Conservation (phyloP, 2,329 filamentous ascomycete genomes). For the Lecanosticta acicola region DNA sequence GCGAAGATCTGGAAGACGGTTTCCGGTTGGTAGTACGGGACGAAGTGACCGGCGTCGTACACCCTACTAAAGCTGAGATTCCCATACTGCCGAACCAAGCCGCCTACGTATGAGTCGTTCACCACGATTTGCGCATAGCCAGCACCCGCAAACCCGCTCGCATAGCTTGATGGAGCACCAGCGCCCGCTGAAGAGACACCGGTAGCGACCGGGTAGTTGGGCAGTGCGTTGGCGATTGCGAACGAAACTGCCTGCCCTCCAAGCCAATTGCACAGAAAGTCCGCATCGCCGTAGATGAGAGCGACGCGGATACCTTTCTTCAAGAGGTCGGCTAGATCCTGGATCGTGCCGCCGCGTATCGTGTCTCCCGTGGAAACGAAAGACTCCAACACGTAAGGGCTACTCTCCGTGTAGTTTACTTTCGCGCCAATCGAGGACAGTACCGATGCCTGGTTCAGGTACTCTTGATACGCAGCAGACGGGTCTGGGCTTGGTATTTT, state of each 20-base stretch:
- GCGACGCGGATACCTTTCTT: constrained; percentile 52
- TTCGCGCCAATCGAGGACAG: constrained; percentile 47
- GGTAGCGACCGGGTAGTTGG: constrained; percentile 14
- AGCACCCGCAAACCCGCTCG: constrained; percentile 54
- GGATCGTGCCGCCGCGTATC: constrained; percentile 36
- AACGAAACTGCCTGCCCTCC: constrained; percentile 40
- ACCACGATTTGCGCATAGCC: constrained; percentile 69
- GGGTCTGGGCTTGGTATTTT: constrained; percentile 52
- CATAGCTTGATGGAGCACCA: constrained; percentile 36
- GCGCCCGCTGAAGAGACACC: constrained; percentile 8
- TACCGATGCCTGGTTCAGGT: constrained; percentile 45
- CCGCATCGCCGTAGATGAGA: constrained; percentile 58
- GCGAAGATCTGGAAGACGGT: constrained; percentile 50
- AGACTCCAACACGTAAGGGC: constrained; percentile 36
- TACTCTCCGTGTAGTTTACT: constrained; percentile 46
- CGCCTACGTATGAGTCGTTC: constrained; percentile 63
- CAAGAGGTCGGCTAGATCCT: constrained; percentile 40
- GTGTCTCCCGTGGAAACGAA: constrained; percentile 44
- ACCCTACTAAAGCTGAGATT: constrained; percentile 54
- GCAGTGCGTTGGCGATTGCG: constrained; percentile 20
- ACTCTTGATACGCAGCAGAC: constrained; percentile 44
- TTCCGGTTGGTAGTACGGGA: constrained; percentile 49
- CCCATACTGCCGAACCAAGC: constrained; percentile 68
- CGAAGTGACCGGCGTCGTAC: constrained; percentile 50
- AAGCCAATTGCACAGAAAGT: constrained; percentile 55